phyloP scores from a whole-genome alignment of 2,329 filamentous ascomycete species.

The Ambrosiella beaveri region DNA sequence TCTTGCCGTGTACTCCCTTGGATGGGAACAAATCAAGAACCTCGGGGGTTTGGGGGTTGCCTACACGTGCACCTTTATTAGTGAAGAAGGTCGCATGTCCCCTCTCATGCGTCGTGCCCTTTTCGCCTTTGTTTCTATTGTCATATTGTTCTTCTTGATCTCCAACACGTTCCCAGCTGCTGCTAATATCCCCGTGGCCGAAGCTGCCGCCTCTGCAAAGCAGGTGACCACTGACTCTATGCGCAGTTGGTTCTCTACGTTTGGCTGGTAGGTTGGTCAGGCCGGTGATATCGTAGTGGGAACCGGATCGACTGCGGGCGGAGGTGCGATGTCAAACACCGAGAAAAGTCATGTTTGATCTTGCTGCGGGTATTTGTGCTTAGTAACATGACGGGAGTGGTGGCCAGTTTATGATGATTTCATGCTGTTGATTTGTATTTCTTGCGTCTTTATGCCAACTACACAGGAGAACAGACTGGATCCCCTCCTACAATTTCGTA shows the following conservation, averaged over 20 bases:
- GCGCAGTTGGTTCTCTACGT: conserved; percentile 11
- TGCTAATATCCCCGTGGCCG: conserved; percentile 1
- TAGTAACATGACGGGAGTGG: too few species aligned
- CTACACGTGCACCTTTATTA: conserved; percentile 14
- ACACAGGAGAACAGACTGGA: too few species aligned
- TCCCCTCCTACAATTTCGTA: too few species aligned
- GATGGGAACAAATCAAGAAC: conserved; percentile 17
- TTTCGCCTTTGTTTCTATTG: conserved; percentile 14
- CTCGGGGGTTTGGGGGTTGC: conserved; percentile 8
- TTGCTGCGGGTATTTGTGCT: too few species aligned
- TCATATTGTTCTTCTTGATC: conserved; percentile 14
- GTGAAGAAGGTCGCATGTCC: conserved; percentile 16
- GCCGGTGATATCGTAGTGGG: background rate
- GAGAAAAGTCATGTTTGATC: too few species aligned
- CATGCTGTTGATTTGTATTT: too few species aligned
- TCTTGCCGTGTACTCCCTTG: conserved; percentile 32
- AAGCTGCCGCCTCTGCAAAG: conserved; percentile 5
- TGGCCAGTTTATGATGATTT: too few species aligned
- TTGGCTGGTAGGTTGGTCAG: conserved; percentile 8
- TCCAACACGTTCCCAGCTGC: conserved; percentile 12
- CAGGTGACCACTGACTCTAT: conserved; percentile 9
- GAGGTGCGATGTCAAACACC: background rate
- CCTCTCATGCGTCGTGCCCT: conserved; percentile 16
- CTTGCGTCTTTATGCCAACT: too few species aligned
- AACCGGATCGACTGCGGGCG: background rate